A percentile compares a stretch with the other conserved stretches of the same genome.
Conservation (phyloP, 2,329 filamentous ascomycete species). For the Thelonectria olida region DNA sequence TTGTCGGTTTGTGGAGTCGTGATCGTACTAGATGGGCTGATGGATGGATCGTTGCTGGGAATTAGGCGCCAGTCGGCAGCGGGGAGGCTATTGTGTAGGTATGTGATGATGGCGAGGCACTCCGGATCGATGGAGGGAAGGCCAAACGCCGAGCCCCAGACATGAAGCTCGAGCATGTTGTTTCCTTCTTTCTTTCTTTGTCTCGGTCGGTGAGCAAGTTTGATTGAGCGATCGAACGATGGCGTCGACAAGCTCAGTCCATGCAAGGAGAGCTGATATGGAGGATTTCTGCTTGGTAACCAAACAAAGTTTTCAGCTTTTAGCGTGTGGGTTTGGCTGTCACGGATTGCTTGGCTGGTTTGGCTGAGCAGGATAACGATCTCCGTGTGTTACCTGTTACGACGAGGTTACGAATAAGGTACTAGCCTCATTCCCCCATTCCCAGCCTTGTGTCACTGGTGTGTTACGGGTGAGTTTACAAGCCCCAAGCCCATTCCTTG, state of each 20-base stretch:
- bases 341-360: background rate
- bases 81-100: constrained; percentile 72
- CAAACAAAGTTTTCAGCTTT: background rate
- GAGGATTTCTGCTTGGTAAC: background rate
- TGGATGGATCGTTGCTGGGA: constrained; percentile 75
- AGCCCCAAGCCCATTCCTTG: background rate
- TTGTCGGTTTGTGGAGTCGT: constrained; percentile 21
- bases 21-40: constrained; percentile 74
- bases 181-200: background rate
- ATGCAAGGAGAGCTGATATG: background rate
- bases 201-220: constrained; percentile 10
- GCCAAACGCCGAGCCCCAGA: constrained; percentile 90
- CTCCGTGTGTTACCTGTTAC: constrained; percentile 4
- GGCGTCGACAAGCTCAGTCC: background rate
- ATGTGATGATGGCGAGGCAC: constrained; percentile 85
- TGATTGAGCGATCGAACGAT: constrained; percentile 21
- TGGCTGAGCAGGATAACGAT: background rate
- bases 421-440: constrained; percentile 2
- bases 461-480: no score
- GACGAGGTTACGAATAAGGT: background rate
- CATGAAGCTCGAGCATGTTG: constrained; percentile 72
- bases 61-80: constrained; percentile 73
- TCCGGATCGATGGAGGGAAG: constrained; percentile 91
- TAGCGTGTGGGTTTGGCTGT: background rate
- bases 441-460: constrained; percentile 28